Evolutionary conservation across 805 yeast species (phyloP).

Genomic region (Brettanomyces bruxellensis): DNA sequence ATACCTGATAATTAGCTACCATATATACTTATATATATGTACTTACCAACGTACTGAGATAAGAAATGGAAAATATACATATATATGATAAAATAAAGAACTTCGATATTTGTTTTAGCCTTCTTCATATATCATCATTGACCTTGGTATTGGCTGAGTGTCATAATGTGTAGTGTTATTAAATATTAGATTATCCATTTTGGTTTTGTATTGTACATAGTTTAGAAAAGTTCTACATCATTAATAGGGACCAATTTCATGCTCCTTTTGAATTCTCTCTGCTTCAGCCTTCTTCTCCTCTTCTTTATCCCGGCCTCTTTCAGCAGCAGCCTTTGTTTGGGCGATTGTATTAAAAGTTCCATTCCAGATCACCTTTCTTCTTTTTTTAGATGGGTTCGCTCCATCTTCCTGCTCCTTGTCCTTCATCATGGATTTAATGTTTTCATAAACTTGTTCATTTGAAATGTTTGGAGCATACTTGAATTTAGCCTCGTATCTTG

Average conservation of each 20-base stretch:
- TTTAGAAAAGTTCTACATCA: not conserved
- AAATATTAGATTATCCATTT: too few species aligned
- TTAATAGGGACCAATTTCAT: constrained; percentile 2
- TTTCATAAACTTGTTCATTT: constrained; percentile 48
- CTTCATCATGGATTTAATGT: constrained; percentile 36
- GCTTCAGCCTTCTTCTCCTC: constrained; percentile 18
- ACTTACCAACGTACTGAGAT: not conserved
- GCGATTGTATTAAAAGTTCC: constrained; percentile 22
- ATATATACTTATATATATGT: not conserved
- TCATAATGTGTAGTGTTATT: too few species aligned
- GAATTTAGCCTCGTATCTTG: constrained; percentile 49
- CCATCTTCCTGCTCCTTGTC: constrained; percentile 7
- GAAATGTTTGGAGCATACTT: constrained; percentile 22
- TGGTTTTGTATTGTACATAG: too few species aligned
- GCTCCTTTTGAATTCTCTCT: not conserved
- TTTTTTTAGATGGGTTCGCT: constrained; percentile 12
- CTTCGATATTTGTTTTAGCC: too few species aligned
- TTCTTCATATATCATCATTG: too few species aligned
- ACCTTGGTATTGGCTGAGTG: too few species aligned
- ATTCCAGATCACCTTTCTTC: constrained; percentile 26
- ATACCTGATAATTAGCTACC: not conserved
- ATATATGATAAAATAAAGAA: too few species aligned
- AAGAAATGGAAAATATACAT: too few species aligned
- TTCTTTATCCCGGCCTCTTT: constrained; percentile 10
- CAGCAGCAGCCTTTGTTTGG: constrained; percentile 12